Base-by-base conservation (phyloP, 768 basidiomycete species). In the Suillus clintonianus region DNA sequence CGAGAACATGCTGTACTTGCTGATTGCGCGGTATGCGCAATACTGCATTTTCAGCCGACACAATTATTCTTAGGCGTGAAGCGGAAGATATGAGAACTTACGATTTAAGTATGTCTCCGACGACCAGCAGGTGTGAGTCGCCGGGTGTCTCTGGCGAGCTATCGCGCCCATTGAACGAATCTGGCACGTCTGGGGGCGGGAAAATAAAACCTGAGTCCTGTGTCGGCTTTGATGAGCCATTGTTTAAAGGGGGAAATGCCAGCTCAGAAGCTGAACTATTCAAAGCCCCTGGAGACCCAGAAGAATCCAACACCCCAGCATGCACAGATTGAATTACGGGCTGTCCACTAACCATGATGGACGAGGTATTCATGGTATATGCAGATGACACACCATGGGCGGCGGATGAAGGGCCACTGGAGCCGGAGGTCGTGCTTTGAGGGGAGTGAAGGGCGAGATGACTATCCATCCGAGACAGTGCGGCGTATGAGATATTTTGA, bases 11-110 rank as follows among this genome's bases (percentile, higher is more conserved):
- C 82, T 43, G 80, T 79, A 47, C 81, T 84, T 48, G 86, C 87
- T 50, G 85, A 84, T 60, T 82, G 79, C 43, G 87, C 87, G 17
- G 86, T 87, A 61, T 84, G 81, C 47, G 83, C 85, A 67, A 89
- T 87, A 72, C 88, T 89, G 69, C 47, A 66, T 61, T 65, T 63
- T 59, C 70, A 64, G 65, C 62, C 66, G 64, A 57, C 11, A 57
- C 17, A 39, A 57, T 41, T 57, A 57, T 41, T 39, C 56, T 27
- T 30, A 2, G 56, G 19, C 39, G 39, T 10, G 24, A 57, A 57
- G 39, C 27, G 39, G 39, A 57, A 41, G 11, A 57, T 57, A 19
- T 10, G 27, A 36, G 39, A 57, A 73, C 84, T 73, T 68, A 89
- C 89, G 84, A 82, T 72, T 81, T 82, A 45, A 85, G 73, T 77